A percentile compares a stretch with the other conserved stretches of the same genome.
Conservation (phyloP, 139 green algal species). For the Chlamydomonas eustigma region DNA sequence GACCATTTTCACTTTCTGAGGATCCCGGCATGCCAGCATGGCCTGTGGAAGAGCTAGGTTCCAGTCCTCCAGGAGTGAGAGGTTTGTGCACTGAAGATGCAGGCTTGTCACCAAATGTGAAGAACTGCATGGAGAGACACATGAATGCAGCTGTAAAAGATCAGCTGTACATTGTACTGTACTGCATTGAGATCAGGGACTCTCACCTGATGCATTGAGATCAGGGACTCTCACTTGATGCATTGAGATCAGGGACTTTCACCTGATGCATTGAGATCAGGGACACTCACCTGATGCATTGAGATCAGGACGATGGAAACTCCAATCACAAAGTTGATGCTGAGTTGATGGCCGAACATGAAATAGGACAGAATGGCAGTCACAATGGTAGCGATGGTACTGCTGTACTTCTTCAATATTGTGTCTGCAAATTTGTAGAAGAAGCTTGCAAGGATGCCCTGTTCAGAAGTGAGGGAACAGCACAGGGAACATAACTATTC, state of each 20-base stretch:
- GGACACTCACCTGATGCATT: constrained; percentile 78
- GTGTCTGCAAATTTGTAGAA: constrained; percentile 98
- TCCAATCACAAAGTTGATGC: constrained; percentile 90
- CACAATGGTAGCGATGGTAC: constrained; percentile 92
- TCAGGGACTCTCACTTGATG: background rate
- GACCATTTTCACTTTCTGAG: background rate
- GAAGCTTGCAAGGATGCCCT: constrained; percentile 91
- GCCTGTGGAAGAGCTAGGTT: background rate
- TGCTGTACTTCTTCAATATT: constrained; percentile 96
- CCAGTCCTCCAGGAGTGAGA: background rate
- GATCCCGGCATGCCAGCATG: background rate
- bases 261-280: background rate
- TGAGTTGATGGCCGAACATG: constrained; percentile 88
- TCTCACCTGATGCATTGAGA: background rate
- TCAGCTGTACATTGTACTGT: background rate
- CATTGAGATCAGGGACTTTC: background rate
- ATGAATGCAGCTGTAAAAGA: background rate
- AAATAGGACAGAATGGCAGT: constrained; percentile 73
- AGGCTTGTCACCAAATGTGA: constrained; percentile 12
- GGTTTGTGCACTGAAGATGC: background rate
- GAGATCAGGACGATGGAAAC: constrained; percentile 96
- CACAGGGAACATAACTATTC: too few relatives aligned
- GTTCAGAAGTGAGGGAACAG: too few relatives aligned
- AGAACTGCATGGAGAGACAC: background rate
- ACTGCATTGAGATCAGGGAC: background rate